Conservation (phyloP, 2,329 filamentous ascomycete species). For the Parasarocladium wereldwijsianum region DNA sequence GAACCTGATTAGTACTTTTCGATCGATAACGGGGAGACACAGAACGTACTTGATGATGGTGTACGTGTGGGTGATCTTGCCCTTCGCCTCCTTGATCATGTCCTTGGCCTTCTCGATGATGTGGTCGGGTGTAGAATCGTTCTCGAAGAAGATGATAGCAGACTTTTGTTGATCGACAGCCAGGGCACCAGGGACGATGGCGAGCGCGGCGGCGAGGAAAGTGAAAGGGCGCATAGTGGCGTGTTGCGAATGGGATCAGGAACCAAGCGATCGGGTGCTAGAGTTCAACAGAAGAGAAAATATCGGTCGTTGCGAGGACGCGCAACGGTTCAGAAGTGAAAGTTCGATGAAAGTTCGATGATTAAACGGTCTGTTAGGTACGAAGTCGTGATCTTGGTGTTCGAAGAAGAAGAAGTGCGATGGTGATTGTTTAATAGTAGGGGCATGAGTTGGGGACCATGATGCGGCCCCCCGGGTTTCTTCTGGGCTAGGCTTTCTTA, state of each 20-base stretch:
- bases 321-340: too few species aligned
- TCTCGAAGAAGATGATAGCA: slow-evolving; percentile 66
- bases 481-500: too few species aligned
- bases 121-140: slow-evolving; percentile 46
- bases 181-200: slow-evolving; percentile 41
- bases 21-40: slow-evolving; percentile 8
- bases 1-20: slow-evolving; percentile 9
- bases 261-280: slow-evolving; percentile 1
- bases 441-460: too few species aligned
- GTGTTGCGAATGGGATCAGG: slow-evolving; percentile 28
- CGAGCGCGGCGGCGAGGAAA: slow-evolving; percentile 37
- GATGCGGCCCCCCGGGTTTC: too few species aligned
- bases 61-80: slow-evolving; percentile 68
- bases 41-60: slow-evolving; percentile 43
- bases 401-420: too few species aligned
- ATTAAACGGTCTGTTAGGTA: too few species aligned
- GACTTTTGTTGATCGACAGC: slow-evolving; percentile 55
- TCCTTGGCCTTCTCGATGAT: slow-evolving; percentile 59
- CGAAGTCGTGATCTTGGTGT: too few species aligned
- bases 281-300: not conserved
- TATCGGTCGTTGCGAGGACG: too few species aligned
- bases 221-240: slow-evolving; percentile 36
- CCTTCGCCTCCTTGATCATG: slow-evolving; percentile 54
- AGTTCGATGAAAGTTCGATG: too few species aligned
- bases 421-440: too few species aligned